Percentiles rank a stretch among this genome's conserved stretches.
Evolutionary conservation across 768 basidiomycete genomes (phyloP).

Genomic region (Pulveroboletus ravenelii): DNA sequence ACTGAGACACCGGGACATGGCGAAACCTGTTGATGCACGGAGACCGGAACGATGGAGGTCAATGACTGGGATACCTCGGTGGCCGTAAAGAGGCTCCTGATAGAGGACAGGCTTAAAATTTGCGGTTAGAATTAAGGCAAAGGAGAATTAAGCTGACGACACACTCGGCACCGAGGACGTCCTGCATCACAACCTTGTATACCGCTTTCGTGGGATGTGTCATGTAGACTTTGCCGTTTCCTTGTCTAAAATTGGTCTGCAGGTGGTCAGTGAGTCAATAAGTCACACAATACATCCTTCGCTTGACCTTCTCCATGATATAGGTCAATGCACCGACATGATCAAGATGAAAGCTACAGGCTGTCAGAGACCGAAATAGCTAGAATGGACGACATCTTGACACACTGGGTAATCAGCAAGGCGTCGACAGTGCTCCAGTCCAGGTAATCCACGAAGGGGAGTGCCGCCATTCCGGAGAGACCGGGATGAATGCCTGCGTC

Average conservation of each 20-base stretch:
- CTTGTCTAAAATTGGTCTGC: slow-evolving; percentile 98
- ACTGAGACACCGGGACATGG: slow-evolving; percentile 90
- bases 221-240: slow-evolving; percentile 99
- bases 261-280: not conserved
- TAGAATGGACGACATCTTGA: slow-evolving; percentile 32
- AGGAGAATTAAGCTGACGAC: slow-evolving; percentile 16
- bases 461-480: slow-evolving; percentile 87
- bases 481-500: slow-evolving; percentile 98
- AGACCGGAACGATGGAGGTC: slow-evolving; percentile 78
- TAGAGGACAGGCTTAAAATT: slow-evolving; percentile 47
- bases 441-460: slow-evolving; percentile 95
- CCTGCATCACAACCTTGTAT: slow-evolving; percentile 99
- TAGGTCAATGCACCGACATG: slow-evolving; percentile 97
- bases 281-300: slow-evolving; percentile 4
- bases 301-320: slow-evolving; percentile 88
- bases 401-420: slow-evolving; percentile 87
- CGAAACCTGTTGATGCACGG: slow-evolving; percentile 84
- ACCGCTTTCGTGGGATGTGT: slow-evolving; percentile 98
- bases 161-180: slow-evolving; percentile 84
- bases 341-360: slow-evolving; percentile 86
- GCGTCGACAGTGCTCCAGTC: slow-evolving; percentile 99
- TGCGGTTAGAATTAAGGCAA: not conserved
- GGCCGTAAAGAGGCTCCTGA: slow-evolving; percentile 71
- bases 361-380: not conserved
- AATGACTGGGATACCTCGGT: slow-evolving; percentile 76